Base-by-base conservation (phyloP, 208 protist genomes). In the Angomonas ambiguus region DNA sequence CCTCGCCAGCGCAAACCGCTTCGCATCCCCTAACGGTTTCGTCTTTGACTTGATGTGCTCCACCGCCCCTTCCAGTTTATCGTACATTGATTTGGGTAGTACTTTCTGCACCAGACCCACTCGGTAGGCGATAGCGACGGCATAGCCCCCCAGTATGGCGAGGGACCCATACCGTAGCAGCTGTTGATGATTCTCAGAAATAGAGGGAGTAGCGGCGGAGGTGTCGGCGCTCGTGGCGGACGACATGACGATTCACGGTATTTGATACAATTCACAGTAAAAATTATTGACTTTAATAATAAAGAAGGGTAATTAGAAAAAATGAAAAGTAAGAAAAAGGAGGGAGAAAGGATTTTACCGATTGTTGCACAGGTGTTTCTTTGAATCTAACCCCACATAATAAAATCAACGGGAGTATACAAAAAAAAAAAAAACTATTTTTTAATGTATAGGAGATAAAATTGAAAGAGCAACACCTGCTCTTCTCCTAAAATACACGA, bases 41-140 rank as follows among this genome's bases (percentile, higher is more conserved):
- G 83, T 94, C 2, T 65, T 61, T 22, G 33, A 28, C 67, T 94
- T 91, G 25, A 94, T 42, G 2, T 53, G 51, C 48, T 88, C 79
- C 1, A 94, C 83, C 5, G 64, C 38, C 11, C 49, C 34, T 53
- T 86, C 85, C 10, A 94, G 49, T 6, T 28, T 32, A 10, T 13
- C n/a, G 33, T 73, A 70, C 0, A 77, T 27, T 0, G 3, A 18
- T 0, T 58, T 42, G 0, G 81, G 80, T 4, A 94, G 63, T 5
- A 91, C 3, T 18, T 64, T 63, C 2, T 59, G 27, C 2, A 88
- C 57, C 13, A 90, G 49, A 1, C 88, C 88, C 0, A 76, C 31
- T 1, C 79, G 86, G 66, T 94, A 94, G 27, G 35, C 70, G 22
- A 83, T 67, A 0, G 79, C 80, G 5, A 88, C 38, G 0, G 69